Evolutionary conservation across 2,329 filamentous ascomycete species (phyloP).

Genomic region (Cladosporium oxysporum): DNA sequence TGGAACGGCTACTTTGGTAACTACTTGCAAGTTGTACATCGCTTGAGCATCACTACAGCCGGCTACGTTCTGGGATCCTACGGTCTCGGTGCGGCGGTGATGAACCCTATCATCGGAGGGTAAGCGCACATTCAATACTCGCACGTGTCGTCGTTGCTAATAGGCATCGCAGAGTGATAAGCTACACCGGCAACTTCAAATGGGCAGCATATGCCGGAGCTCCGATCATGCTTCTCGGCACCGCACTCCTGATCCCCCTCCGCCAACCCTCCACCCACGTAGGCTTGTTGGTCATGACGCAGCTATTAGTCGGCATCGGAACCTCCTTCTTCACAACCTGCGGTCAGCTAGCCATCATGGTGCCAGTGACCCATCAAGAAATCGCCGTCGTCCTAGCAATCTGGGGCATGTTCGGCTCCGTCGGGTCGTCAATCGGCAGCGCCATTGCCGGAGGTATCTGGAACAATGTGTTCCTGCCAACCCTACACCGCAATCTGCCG

Average conservation of each 20-base stretch:
- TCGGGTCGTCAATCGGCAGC: constrained; percentile 57
- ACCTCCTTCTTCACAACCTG: constrained; percentile 60
- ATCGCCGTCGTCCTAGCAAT: constrained; percentile 30
- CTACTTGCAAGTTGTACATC: constrained; percentile 44
- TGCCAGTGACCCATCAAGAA: constrained; percentile 41
- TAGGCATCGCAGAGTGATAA: background rate
- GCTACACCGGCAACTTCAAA: constrained; percentile 2
- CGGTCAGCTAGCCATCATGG: constrained; percentile 62
- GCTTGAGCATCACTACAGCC: constrained; percentile 30
- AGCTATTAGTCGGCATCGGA: constrained; percentile 60
- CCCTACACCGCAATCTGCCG: constrained; percentile 22
- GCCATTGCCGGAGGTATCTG: constrained; percentile 31
- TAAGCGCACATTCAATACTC: constrained; percentile 23
- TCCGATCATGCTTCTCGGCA: constrained; percentile 36
- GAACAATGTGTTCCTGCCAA: constrained; percentile 28
- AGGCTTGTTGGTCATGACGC: constrained; percentile 56
- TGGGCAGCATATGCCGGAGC: constrained; percentile 35
- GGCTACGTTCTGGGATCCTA: constrained; percentile 29
- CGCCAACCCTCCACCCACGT: constrained; percentile 43
- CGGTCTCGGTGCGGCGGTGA: background rate
- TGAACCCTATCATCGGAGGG: constrained; percentile 46
- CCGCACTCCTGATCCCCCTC: constrained; percentile 40
- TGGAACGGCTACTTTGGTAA: constrained; percentile 46
- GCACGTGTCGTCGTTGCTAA: background rate
- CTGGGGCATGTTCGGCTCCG: constrained; percentile 26